Evolutionary conservation across 805 yeast genomes (phyloP).

Genomic region (Candida nitratophila): DNA sequence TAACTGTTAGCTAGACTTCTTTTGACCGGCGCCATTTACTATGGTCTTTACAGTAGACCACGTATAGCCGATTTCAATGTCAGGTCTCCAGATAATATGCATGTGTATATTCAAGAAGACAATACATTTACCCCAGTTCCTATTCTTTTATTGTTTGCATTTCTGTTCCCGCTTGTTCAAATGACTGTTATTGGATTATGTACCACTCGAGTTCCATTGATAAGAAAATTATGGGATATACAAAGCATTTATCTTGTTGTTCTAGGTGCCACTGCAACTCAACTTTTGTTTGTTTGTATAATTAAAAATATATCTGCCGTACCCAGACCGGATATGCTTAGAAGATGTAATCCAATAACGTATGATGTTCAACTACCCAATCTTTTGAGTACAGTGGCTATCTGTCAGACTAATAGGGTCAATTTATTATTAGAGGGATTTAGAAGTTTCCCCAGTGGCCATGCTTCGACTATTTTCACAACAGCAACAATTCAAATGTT

Average conservation of each 20-base stretch:
- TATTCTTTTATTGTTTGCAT: slow-evolving; percentile 22
- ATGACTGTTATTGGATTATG: slow-evolving; percentile 15
- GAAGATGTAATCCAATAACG: slow-evolving; percentile 38
- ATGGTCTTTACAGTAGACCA: slow-evolving; percentile 29
- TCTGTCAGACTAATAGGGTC: slow-evolving; percentile 34
- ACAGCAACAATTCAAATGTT: slow-evolving; percentile 32
- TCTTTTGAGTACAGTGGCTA: slow-evolving; percentile 34
- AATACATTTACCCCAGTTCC: slow-evolving; percentile 27
- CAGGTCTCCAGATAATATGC: slow-evolving; percentile 25
- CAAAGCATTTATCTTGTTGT: slow-evolving; percentile 29
- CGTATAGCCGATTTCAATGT: slow-evolving; percentile 34
- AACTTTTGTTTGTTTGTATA: slow-evolving; percentile 31
- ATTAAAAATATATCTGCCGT: slow-evolving; percentile 43
- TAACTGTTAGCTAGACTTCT: too few relatives aligned
- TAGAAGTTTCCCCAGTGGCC: slow-evolving; percentile 55
- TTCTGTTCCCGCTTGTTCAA: slow-evolving; percentile 27
- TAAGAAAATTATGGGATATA: slow-evolving; percentile 34
- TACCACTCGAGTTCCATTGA: slow-evolving; percentile 9
- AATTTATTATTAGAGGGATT: slow-evolving; percentile 40
- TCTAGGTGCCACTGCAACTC: slow-evolving; percentile 31
- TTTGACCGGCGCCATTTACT: slow-evolving; percentile 18
- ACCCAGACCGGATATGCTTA: slow-evolving; percentile 47
- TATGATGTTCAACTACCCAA: slow-evolving; percentile 23
- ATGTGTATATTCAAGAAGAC: slow-evolving; percentile 27
- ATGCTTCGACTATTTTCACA: slow-evolving; percentile 44